Evolutionary conservation across 257 asterid genomes (phyloP).

Genomic region (Solanum chilense): DNA sequence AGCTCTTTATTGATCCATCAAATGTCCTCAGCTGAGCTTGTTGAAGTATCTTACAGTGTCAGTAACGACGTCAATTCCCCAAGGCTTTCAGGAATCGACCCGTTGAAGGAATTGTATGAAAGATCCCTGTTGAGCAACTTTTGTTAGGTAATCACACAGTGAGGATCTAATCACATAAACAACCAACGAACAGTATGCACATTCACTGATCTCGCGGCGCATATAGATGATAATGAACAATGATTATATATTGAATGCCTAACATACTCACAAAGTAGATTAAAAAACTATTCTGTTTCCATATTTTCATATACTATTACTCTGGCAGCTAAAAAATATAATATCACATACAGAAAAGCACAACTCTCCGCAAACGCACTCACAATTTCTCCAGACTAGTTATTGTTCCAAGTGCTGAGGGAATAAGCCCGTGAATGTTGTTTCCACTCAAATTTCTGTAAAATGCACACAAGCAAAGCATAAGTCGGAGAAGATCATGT

Average conservation of each 20-base stretch:
- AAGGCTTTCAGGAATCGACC: constrained; percentile 86
- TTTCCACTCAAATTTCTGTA: constrained; percentile 89
- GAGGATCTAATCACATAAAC: neutral
- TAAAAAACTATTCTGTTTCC: neutral
- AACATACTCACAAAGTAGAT: neutral
- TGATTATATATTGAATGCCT: neutral
- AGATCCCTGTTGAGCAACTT: constrained; percentile 63
- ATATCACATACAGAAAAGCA: neutral
- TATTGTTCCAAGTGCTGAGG: constrained; percentile 71
- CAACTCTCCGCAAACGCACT: constrained; percentile 12
- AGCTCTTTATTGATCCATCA: neutral
- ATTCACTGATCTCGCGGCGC: neutral
- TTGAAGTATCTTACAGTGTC: constrained; percentile 54
- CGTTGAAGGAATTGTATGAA: constrained; percentile 75
- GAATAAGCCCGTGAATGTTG: constrained; percentile 70
- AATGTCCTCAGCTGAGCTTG: neutral
- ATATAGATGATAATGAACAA: neutral
- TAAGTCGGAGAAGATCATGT: neutral
- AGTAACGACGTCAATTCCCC: constrained; percentile 61
- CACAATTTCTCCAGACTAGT: constrained; percentile 60
- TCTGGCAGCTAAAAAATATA: neutral
- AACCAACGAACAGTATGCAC: neutral
- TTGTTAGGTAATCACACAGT: constrained; percentile 5
- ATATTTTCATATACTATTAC: neutral
- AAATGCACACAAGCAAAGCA: neutral